A percentile compares a stretch with the other conserved stretches of the same genome.
Evolutionary conservation across 108 stramenopile genomes (phyloP).

Genomic region (Schizochytrium sp.): DNA sequence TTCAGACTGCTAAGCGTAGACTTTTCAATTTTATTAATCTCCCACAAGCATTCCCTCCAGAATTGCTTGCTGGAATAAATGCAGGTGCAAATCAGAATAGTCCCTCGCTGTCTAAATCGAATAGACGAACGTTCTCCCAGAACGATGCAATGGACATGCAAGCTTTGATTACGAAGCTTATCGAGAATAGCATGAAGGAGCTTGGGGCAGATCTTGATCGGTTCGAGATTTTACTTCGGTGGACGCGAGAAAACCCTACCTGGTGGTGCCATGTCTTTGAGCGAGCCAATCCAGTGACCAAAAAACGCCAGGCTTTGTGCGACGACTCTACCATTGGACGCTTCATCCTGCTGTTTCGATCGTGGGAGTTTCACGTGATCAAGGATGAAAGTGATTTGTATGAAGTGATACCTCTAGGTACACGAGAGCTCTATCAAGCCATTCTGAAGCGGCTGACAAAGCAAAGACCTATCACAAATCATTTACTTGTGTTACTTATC

Average conservation of each 20-base stretch:
- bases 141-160: neutral
- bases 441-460: neutral
- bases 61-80: neutral
- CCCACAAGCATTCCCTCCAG: neutral
- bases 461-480: neutral
- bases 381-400: neutral
- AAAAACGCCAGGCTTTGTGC: constrained; percentile 7
- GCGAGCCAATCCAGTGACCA: neutral
- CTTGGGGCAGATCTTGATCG: neutral
- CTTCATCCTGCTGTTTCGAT: neutral
- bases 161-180: neutral
- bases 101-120: too few relatives aligned
- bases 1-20: neutral
- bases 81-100: neutral
- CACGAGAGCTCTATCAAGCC: neutral
- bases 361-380: neutral
- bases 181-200: neutral
- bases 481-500: neutral
- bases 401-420: neutral
- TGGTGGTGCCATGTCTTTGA: constrained; percentile 40
- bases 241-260: neutral
- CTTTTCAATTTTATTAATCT: neutral
- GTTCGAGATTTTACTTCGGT: neutral
- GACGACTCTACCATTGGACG: constrained; percentile 6
- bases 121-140: too few relatives aligned